Percentiles rank a stretch among this genome's conserved stretches.
phyloP scores from a whole-genome alignment of 2,329 filamentous ascomycete genomes.

The Fusarium sp. region DNA sequence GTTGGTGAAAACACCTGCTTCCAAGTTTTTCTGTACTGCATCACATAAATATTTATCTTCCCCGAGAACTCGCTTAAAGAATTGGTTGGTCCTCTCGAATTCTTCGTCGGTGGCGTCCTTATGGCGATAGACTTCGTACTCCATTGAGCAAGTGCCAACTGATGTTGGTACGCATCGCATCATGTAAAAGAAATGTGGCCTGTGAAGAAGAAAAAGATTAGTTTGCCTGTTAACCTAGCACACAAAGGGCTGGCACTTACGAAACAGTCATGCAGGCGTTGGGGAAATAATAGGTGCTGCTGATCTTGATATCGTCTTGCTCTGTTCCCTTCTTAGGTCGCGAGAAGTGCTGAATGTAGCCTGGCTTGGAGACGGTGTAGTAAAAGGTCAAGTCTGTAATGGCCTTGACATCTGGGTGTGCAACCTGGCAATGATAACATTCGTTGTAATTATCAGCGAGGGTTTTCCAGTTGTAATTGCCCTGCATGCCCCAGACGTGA shows the following conservation, averaged over 20 bases:
- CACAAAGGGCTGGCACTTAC: too few relatives aligned
- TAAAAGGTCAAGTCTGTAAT: neutral
- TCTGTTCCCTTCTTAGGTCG: neutral
- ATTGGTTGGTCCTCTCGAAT: conserved; percentile 63
- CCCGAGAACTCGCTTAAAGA: conserved; percentile 65
- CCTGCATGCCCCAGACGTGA: conserved; percentile 64
- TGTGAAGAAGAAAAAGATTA: too few relatives aligned
- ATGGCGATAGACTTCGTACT: conserved; percentile 64
- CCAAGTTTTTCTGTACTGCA: conserved; percentile 67
- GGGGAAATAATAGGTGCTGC: conserved; percentile 27
- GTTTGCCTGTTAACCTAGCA: too few relatives aligned
- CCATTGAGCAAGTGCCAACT: conserved; percentile 19
- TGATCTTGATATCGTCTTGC: conserved; percentile 5
- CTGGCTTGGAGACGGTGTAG: conserved; percentile 7
- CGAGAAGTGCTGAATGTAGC: conserved; percentile 30
- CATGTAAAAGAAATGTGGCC: conserved; percentile 26
- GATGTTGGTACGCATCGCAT: conserved; percentile 31
- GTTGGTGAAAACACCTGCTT: conserved; percentile 59
- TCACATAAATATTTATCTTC: conserved; percentile 72
- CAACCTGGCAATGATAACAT: conserved; percentile 29
- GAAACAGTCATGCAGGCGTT: conserved; percentile 29
- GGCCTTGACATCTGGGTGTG: conserved; percentile 24
- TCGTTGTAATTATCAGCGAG: conserved; percentile 72
- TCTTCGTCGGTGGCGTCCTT: conserved; percentile 64
- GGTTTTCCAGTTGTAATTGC: conserved; percentile 68